These are phyloP conservation scores for Fraxinus americana DNA, from an alignment of 257 asterid species.

Conservation along the genomic window DNA sequence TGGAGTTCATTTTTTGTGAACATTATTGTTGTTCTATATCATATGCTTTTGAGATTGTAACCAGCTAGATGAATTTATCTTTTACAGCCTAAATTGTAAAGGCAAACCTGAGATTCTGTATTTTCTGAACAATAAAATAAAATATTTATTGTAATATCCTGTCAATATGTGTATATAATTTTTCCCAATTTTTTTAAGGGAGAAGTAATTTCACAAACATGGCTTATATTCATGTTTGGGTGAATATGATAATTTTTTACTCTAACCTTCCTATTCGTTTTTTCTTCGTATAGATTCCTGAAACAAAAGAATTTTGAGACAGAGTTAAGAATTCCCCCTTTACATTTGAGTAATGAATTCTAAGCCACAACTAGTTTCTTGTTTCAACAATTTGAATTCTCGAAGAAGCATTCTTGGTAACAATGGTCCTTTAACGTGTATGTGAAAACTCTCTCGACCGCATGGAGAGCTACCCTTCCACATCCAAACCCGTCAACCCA, in stretches of 20 bases:
- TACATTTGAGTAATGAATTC: background rate
- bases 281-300: background rate
- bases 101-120: background rate
- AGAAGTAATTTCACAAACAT: background rate
- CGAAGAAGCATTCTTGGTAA: too few species aligned
- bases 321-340: background rate
- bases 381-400: background rate
- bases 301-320: constrained; percentile 3
- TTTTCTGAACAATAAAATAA: background rate
- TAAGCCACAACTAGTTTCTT: background rate
- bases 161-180: background rate
- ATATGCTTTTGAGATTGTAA: background rate
- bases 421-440: too few species aligned
- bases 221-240: background rate
- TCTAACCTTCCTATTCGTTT: background rate
- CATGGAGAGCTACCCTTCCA: too few species aligned
- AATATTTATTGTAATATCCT: background rate
- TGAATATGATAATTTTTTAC: background rate
- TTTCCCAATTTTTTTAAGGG: background rate
- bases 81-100: background rate
- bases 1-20: background rate
- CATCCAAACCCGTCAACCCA: too few species aligned
- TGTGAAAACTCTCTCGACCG: too few species aligned
- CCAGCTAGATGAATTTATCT: constrained; percentile 1
- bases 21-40: background rate